A percentile compares a stretch with the other conserved stretches of the same genome.
Evolutionary conservation across 2,329 filamentous ascomycete species (phyloP).

Genomic region (Hymenoscyphus fructigenus): DNA sequence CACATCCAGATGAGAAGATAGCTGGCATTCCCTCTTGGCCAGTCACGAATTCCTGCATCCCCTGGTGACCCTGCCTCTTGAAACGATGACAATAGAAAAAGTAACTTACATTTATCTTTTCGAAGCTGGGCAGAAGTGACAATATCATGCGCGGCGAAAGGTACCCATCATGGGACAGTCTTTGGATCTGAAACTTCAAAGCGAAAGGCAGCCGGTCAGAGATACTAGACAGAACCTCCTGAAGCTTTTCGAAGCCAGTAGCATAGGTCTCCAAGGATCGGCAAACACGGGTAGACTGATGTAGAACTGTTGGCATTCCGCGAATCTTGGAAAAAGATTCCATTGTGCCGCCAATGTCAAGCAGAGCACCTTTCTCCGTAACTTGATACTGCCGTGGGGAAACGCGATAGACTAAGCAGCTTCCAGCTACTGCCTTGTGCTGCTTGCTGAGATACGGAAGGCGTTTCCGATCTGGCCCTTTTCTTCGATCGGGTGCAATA

Average conservation of each 20-base stretch:
- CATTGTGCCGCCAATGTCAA: conserved; percentile 2
- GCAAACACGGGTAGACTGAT: conserved; percentile 5
- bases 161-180: conserved; percentile 54
- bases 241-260: background rate
- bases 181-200: conserved; percentile 13
- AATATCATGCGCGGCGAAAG: conserved; percentile 55
- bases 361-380: background rate
- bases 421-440: conserved; percentile 7
- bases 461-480: conserved; percentile 23
- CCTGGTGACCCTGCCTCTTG: too few species aligned
- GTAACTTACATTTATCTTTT: conserved; percentile 30
- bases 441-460: conserved; percentile 36
- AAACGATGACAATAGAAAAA: background rate
- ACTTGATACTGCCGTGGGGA: background rate
- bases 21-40: too few species aligned
- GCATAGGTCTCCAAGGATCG: background rate
- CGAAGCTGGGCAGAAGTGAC: conserved; percentile 44
- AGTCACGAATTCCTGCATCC: too few species aligned
- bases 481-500: conserved; percentile 2
- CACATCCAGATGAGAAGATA: too few species aligned
- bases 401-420: conserved; percentile 11
- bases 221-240: background rate
- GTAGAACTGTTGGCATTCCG: conserved; percentile 4
- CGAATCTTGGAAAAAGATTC: background rate
- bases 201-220: background rate